These are phyloP conservation scores for Populus euphratica DNA, from an alignment of 345 rosid species.

Conservation along the genomic window DNA sequence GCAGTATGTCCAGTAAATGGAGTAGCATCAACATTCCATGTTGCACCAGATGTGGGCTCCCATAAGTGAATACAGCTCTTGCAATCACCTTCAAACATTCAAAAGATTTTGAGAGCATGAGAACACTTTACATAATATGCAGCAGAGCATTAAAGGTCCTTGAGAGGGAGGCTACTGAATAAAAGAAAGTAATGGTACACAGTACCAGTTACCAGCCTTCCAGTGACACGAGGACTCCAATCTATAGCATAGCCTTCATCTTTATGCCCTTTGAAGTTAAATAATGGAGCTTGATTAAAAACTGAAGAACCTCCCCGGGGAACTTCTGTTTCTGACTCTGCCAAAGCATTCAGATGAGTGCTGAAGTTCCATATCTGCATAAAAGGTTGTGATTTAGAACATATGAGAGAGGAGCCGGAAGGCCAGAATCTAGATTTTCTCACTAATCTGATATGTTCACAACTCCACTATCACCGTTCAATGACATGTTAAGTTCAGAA, in stretches of 20 bases:
- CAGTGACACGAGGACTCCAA: slow-evolving; percentile 82
- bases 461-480: neutral
- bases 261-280: slow-evolving; percentile 78
- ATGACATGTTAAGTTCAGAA: neutral
- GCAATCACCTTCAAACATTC: slow-evolving; percentile 64
- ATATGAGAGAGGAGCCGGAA: neutral
- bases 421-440: neutral
- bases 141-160: neutral
- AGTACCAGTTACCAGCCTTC: slow-evolving; percentile 86
- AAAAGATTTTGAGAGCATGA: slow-evolving; percentile 4
- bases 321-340: slow-evolving; percentile 60
- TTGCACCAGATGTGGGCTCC: slow-evolving; percentile 73
- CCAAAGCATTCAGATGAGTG: slow-evolving; percentile 75
- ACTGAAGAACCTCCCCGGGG: slow-evolving; percentile 51
- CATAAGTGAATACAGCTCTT: slow-evolving; percentile 75
- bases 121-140: slow-evolving; percentile 1
- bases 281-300: slow-evolving; percentile 71
- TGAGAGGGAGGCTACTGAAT: neutral
- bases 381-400: neutral
- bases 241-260: slow-evolving; percentile 92
- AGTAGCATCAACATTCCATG: slow-evolving; percentile 74
- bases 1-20: slow-evolving; percentile 77
- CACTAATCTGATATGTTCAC: neutral
- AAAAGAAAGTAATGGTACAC: neutral
- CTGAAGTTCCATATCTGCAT: slow-evolving; percentile 85